These are phyloP conservation scores for Termitomyces eurrhizus DNA, from an alignment of 768 basidiomycete species.

Conservation along the genomic window DNA sequence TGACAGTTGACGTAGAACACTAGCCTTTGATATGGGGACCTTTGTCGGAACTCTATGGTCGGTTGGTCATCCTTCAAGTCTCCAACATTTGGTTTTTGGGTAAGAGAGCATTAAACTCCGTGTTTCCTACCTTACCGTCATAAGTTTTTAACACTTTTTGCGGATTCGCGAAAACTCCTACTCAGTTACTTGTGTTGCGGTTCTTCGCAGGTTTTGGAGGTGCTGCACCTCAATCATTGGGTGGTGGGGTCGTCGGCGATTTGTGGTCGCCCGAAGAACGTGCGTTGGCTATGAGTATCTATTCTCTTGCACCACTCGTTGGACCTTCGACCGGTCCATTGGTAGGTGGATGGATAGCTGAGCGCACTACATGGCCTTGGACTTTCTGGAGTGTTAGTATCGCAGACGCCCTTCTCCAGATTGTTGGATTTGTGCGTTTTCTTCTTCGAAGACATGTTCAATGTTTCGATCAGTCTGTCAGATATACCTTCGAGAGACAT, in stretches of 20 bases:
- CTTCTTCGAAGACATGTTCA: background rate
- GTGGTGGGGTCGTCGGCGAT: conserved; percentile 54
- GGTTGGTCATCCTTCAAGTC: conserved; percentile 46
- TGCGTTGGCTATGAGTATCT: conserved; percentile 49
- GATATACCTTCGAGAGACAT: conserved; percentile 36
- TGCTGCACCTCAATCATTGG: conserved; percentile 57
- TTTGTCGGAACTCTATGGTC: conserved; percentile 34
- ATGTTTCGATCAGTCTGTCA: background rate
- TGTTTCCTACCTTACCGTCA: background rate
- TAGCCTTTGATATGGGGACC: conserved; percentile 37
- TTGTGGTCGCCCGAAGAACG: conserved; percentile 50
- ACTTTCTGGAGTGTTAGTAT: conserved; percentile 59
- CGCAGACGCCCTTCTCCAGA: conserved; percentile 42
- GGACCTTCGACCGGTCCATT: conserved; percentile 37
- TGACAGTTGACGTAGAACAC: background rate
- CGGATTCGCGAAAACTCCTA: conserved; percentile 46
- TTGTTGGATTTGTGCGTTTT: conserved; percentile 44
- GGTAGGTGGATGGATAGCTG: conserved; percentile 40
- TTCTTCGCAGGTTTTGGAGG: conserved; percentile 65
- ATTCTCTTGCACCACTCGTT: conserved; percentile 51
- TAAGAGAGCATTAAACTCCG: conserved; percentile 27
- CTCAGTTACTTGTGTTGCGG: conserved; percentile 54
- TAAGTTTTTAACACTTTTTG: conserved; percentile 47
- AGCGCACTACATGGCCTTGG: conserved; percentile 54
- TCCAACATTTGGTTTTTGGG: conserved; percentile 58